phyloP scores from a whole-genome alignment of 441 rosid genomes.

The Populus hybrid region DNA sequence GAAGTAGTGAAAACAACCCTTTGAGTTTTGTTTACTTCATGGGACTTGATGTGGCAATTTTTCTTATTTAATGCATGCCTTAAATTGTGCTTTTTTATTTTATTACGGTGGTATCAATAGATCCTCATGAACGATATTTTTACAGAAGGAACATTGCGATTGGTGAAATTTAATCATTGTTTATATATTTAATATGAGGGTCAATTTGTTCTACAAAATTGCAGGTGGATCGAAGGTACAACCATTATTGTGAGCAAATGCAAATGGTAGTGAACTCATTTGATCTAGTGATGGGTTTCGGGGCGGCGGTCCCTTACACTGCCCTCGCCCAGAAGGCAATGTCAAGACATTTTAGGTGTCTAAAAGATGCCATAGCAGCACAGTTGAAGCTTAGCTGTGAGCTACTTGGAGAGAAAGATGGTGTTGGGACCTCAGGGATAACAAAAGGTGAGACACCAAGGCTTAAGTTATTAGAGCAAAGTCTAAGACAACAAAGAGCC shows the following conservation, averaged over 20 bases:
- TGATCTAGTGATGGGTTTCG: constrained; percentile 82
- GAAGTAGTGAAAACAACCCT: neutral
- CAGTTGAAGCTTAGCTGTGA: constrained; percentile 75
- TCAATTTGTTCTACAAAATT: neutral
- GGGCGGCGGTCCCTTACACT: constrained; percentile 84
- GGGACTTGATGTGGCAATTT: neutral
- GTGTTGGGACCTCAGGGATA: constrained; percentile 53
- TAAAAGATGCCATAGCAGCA: constrained; percentile 69
- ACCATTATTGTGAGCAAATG: constrained; percentile 94
- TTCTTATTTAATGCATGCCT: neutral
- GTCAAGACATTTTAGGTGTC: constrained; percentile 92
- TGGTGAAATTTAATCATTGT: neutral
- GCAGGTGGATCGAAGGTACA: constrained; percentile 94
- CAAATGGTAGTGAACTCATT: constrained; percentile 93
- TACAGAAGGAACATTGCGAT: neutral
- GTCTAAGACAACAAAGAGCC: constrained; percentile 84
- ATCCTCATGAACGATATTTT: neutral
- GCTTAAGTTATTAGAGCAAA: constrained; percentile 74
- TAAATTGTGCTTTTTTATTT: neutral
- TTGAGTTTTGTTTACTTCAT: neutral
- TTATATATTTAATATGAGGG: neutral
- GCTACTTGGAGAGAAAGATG: constrained; percentile 75
- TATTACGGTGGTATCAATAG: neutral
- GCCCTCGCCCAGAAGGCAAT: constrained; percentile 96
- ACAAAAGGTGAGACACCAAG: constrained; percentile 96